Conservation (phyloP, 805 yeast genomes). For the Metschnikowia lochheadii region DNA sequence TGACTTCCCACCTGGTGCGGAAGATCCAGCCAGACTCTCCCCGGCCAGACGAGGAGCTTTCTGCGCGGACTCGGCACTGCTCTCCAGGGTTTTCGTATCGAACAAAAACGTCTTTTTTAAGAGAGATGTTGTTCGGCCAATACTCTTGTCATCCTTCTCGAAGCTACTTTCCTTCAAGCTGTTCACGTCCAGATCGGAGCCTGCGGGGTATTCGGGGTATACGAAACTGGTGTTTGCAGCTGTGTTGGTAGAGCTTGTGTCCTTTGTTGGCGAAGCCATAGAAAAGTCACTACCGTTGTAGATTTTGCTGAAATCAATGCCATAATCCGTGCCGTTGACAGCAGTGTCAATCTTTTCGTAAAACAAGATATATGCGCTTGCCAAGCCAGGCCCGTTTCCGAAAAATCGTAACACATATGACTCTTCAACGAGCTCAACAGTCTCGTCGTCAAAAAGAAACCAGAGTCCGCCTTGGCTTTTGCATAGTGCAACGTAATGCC, state of each 20-base stretch:
- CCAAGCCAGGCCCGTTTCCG: conserved; percentile 83
- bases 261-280: conserved; percentile 10
- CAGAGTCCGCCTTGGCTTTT: conserved; percentile 78
- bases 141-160: conserved; percentile 2
- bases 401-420: conserved; percentile 77
- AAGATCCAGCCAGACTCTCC: not conserved
- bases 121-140: conserved; percentile 16
- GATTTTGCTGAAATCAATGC: conserved; percentile 72
- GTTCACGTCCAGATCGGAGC: conserved; percentile 1
- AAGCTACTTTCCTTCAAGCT: not conserved
- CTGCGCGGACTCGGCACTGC: conserved; percentile 4
- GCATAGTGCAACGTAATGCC: conserved; percentile 87
- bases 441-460: conserved; percentile 93
- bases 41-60: conserved; percentile 5
- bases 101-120: conserved; percentile 33
- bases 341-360: conserved; percentile 50
- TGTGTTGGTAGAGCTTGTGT: not conserved
- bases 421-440: conserved; percentile 85
- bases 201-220: not conserved
- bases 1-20: conserved; percentile 5
- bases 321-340: conserved; percentile 34
- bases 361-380: conserved; percentile 87
- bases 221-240: not conserved
- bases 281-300: conserved; percentile 49
- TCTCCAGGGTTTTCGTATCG: conserved; percentile 18